A percentile compares a stretch with the other conserved stretches of the same genome.
Conservation (phyloP, 495 filamentous ascomycete genomes). For the Neurospora terricola region DNA sequence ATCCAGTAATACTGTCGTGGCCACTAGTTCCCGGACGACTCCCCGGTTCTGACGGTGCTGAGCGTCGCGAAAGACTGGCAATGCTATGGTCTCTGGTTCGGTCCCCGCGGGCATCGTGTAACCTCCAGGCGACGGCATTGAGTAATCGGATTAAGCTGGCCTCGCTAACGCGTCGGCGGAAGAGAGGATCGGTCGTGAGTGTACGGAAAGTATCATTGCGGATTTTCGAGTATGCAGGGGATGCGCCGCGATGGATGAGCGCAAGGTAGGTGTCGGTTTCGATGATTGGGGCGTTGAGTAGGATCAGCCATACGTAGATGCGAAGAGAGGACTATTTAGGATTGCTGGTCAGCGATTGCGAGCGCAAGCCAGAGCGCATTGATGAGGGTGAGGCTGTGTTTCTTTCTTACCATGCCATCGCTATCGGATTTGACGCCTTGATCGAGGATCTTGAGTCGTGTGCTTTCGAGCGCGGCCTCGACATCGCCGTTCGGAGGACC, state of each 20-base stretch:
- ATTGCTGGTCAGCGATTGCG: not conserved
- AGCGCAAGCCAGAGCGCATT: not conserved
- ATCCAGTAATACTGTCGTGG: constrained; percentile 23
- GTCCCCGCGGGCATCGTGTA: constrained; percentile 63
- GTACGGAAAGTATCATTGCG: constrained; percentile 97
- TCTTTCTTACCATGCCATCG: constrained; percentile 73
- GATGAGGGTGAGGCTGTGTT: not conserved
- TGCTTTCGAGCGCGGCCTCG: constrained; percentile 54
- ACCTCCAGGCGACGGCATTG: constrained; percentile 92
- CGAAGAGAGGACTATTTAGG: constrained; percentile 68
- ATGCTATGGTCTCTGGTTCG: constrained; percentile 19
- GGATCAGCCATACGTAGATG: constrained; percentile 91
- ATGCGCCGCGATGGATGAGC: constrained; percentile 85
- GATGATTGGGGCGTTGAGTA: constrained; percentile 76
- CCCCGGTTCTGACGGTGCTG: constrained; percentile 19
- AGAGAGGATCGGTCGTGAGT: constrained; percentile 87
- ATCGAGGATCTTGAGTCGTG: constrained; percentile 67
- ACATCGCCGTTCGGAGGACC: constrained; percentile 64
- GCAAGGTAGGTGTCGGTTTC: constrained; percentile 78
- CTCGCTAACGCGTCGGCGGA: constrained; percentile 88
- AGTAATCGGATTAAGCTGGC: constrained; percentile 88
- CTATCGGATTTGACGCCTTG: constrained; percentile 70
- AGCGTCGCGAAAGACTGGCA: constrained; percentile 22
- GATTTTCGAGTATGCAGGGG: constrained; percentile 92
- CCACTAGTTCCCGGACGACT: constrained; percentile 20